A percentile compares a stretch with the other conserved stretches of the same genome.
These are phyloP conservation scores for Aureobasidium mangrovei DNA, from an alignment of 2,329 filamentous ascomycete species.

Conservation along the genomic window DNA sequence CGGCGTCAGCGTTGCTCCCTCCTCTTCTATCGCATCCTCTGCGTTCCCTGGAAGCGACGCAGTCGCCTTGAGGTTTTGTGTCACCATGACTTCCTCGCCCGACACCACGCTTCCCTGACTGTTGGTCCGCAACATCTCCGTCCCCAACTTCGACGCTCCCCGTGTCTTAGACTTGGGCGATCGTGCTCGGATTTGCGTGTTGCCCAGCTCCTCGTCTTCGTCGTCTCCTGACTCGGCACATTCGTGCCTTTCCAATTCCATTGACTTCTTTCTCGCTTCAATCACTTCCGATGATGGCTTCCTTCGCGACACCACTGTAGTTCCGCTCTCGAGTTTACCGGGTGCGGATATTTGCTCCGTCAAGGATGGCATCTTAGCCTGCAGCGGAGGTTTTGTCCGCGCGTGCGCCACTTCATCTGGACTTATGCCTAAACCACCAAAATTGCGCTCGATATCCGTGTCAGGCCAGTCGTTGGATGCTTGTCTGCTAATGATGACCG, in stretches of 20 bases:
- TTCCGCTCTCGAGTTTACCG: slow-evolving; percentile 27
- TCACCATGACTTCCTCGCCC: slow-evolving; percentile 34
- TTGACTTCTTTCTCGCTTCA: slow-evolving; percentile 62
- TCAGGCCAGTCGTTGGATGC: slow-evolving; percentile 71
- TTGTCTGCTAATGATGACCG: slow-evolving; percentile 66
- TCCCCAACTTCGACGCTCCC: slow-evolving; percentile 74
- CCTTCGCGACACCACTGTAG: slow-evolving; percentile 40
- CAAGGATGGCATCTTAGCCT: slow-evolving; percentile 42
- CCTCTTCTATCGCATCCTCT: slow-evolving; percentile 20
- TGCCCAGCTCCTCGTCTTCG: slow-evolving; percentile 82
- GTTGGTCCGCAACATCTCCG: slow-evolving; percentile 97
- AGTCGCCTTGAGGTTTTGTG: slow-evolving; percentile 4
- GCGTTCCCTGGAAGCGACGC: slow-evolving; percentile 4
- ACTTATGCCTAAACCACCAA: slow-evolving; percentile 66
- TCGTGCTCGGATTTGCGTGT: slow-evolving; percentile 40
- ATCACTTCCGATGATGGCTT: slow-evolving; percentile 66
- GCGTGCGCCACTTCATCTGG: slow-evolving; percentile 34
- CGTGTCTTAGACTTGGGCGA: slow-evolving; percentile 50
- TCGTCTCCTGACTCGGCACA: slow-evolving; percentile 79
- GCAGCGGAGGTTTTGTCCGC: slow-evolving; percentile 21
- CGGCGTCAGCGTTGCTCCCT: slow-evolving; percentile 37
- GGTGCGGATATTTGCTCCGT: slow-evolving; percentile 60
- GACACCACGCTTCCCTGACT: slow-evolving; percentile 70
- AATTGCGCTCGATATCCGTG: slow-evolving; percentile 36
- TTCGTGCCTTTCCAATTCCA: slow-evolving; percentile 65